phyloP scores from a whole-genome alignment of 192 early-diverging fungal genomes.

The Dispira simplex region DNA sequence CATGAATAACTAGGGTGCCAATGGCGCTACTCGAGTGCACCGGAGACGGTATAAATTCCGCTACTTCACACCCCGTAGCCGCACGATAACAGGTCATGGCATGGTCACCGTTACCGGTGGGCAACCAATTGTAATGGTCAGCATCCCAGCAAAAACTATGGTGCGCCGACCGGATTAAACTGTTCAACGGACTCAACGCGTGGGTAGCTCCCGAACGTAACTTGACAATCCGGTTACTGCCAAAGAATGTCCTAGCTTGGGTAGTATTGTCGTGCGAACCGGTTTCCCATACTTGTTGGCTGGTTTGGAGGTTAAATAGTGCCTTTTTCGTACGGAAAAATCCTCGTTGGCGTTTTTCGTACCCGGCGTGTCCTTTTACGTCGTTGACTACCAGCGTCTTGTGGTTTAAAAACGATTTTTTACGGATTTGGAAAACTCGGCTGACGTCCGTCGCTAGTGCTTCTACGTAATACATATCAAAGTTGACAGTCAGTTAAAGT shows the following conservation, averaged over 20 bases:
- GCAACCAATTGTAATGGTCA: constrained; percentile 12
- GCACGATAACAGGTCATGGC: constrained; percentile 1
- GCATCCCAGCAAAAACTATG: constrained; percentile 9
- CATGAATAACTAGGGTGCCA: constrained; percentile 3
- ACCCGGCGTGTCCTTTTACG: background rate
- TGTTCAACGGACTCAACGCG: constrained; percentile 3
- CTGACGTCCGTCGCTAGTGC: too few species aligned
- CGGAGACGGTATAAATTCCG: background rate
- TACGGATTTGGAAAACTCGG: background rate
- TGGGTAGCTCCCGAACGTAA: constrained; percentile 9
- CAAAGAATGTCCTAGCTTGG: constrained; percentile 3
- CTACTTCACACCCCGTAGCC: constrained; percentile 11
- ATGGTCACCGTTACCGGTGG: constrained; percentile 2
- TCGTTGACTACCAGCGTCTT: constrained; percentile 9
- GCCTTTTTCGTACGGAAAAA: constrained; percentile 11
- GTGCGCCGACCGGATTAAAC: background rate
- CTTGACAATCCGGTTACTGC: background rate
- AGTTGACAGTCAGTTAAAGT: too few species aligned
- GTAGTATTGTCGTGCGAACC: constrained; percentile 1
- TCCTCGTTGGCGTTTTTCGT: constrained; percentile 11
- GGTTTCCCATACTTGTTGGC: constrained; percentile 5
- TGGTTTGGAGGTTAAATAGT: constrained; percentile 7
- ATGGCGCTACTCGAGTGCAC: background rate
- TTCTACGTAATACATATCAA: too few species aligned
- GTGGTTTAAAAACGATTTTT: constrained; percentile 8